phyloP scores from a whole-genome alignment of 768 basidiomycete genomes.

The Agaricus blazei region DNA sequence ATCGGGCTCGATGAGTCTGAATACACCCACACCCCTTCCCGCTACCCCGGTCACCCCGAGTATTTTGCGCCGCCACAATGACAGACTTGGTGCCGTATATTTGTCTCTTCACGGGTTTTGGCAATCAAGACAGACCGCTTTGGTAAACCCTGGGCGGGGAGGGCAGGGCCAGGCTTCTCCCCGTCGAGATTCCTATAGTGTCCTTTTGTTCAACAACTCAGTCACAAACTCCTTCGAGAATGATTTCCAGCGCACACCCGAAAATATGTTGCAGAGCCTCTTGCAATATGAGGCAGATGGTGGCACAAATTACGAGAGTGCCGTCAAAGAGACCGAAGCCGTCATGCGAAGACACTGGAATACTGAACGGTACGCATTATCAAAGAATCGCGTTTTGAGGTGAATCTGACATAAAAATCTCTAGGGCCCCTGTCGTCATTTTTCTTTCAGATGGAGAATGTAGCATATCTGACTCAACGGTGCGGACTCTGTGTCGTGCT shows the following conservation, averaged over 20 bases:
- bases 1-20: conserved; percentile 44
- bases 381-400: no score
- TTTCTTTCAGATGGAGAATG: conserved; percentile 58
- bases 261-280: conserved; percentile 34
- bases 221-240: conserved; percentile 28
- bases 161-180: conserved; percentile 10
- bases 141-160: conserved; percentile 15
- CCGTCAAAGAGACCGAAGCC: conserved; percentile 28
- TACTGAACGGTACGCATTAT: conserved; percentile 34
- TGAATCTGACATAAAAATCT: not conserved
- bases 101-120: conserved; percentile 54
- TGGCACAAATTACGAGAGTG: conserved; percentile 40
- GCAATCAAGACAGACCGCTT: conserved; percentile 40
- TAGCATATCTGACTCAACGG: conserved; percentile 28
- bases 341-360: conserved; percentile 46
- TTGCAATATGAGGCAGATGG: conserved; percentile 24
- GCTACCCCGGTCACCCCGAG: conserved; percentile 26
- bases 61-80: conserved; percentile 24
- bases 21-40: conserved; percentile 38
- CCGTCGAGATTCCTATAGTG: conserved; percentile 51
- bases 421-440: conserved; percentile 44
- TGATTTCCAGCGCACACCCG: conserved; percentile 41
- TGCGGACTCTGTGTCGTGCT: conserved; percentile 36
- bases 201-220: conserved; percentile 38
- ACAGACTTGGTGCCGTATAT: conserved; percentile 56